Evolutionary conservation across 768 basidiomycete species (phyloP).

Genomic region (Naganishia antarctica): DNA sequence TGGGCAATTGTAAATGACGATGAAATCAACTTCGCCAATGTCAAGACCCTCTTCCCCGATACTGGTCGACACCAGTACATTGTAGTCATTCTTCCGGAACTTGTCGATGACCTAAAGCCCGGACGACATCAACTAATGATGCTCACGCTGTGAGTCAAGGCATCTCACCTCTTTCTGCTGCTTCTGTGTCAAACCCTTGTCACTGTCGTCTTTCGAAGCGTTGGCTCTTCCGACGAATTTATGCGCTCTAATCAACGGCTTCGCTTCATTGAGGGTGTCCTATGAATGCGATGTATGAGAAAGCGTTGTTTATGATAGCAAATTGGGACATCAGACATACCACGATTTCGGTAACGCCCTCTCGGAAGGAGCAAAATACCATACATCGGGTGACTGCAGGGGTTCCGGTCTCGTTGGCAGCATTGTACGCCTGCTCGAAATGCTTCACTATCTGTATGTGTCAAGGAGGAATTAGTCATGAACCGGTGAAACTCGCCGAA

Average conservation of each 20-base stretch:
- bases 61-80: slow-evolving; percentile 89
- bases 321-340: slow-evolving; percentile 32
- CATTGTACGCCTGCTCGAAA: slow-evolving; percentile 19
- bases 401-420: slow-evolving; percentile 27
- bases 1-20: slow-evolving; percentile 92
- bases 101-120: slow-evolving; percentile 76
- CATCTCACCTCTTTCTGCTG: slow-evolving; percentile 75
- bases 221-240: slow-evolving; percentile 77
- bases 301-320: slow-evolving; percentile 1
- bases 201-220: slow-evolving; percentile 66
- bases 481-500: neutral
- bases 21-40: slow-evolving; percentile 94
- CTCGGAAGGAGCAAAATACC: slow-evolving; percentile 88
- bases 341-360: slow-evolving; percentile 87
- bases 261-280: slow-evolving; percentile 66
- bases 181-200: slow-evolving; percentile 81
- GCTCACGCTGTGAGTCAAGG: neutral
- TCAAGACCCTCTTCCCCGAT: slow-evolving; percentile 98
- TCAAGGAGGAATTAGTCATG: neutral
- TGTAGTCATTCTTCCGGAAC: slow-evolving; percentile 82
- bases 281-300: slow-evolving; percentile 20
- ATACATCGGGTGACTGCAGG: slow-evolving; percentile 65
- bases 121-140: no score
- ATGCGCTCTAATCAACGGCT: slow-evolving; percentile 71
- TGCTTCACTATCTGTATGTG: slow-evolving; percentile 12